Evolutionary conservation across 164 flowering plant genomes (phyloP).

Genomic region (Warburgia ugandensis): DNA sequence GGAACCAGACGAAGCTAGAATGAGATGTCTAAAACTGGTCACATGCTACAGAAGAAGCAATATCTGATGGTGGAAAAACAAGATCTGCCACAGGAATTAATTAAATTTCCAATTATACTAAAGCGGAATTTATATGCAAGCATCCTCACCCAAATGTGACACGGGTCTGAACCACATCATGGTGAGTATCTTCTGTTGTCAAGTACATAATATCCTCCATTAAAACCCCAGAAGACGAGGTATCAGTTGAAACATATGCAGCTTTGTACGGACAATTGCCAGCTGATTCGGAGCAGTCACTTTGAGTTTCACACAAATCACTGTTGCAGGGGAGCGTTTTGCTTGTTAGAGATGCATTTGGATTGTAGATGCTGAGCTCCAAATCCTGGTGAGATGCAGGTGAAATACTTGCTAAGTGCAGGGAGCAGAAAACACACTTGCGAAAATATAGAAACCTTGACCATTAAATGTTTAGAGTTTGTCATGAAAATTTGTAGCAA

Average conservation of each 20-base stretch:
- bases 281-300: conserved; percentile 27
- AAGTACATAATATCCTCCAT: conserved; percentile 80
- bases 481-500: no score
- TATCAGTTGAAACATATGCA: conserved; percentile 50
- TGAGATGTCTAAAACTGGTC: no score
- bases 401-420: not conserved
- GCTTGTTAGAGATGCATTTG: conserved; percentile 64
- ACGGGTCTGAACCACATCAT: conserved; percentile 36
- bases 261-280: conserved; percentile 56
- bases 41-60: no score
- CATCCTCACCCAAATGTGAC: conserved; percentile 70
- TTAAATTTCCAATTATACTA: no score
- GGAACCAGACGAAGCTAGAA: no score
- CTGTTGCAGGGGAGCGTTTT: conserved; percentile 48
- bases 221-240: conserved; percentile 67
- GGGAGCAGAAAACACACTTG: not conserved
- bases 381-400: conserved; percentile 28
- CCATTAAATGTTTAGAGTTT: not conserved
- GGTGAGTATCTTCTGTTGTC: conserved; percentile 34
- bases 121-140: no score
- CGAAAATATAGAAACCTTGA: not conserved
- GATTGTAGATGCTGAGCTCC: conserved; percentile 57
- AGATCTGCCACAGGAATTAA: no score
- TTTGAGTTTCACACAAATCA: conserved; percentile 30
- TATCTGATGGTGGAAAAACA: no score